These are phyloP conservation scores for Pseudopithomyces maydicus DNA, from an alignment of 2,329 filamentous ascomycete genomes.

Conservation along the genomic window DNA sequence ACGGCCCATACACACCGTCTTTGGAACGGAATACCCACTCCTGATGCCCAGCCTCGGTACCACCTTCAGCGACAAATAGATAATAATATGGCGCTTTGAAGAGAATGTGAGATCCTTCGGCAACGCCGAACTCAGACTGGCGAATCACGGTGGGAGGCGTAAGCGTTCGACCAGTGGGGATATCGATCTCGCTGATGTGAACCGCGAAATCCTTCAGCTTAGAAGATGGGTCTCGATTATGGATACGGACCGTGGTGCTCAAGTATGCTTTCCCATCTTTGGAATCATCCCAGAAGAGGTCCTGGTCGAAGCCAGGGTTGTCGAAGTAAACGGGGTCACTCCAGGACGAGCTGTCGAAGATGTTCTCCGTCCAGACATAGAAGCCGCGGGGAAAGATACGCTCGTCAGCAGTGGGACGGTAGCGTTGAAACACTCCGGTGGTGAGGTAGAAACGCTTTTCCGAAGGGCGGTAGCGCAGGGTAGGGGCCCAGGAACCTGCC, in stretches of 20 bases:
- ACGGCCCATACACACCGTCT: conserved; percentile 43
- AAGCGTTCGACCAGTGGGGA: conserved; percentile 32
- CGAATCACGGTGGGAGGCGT: conserved; percentile 29
- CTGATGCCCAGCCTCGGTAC: conserved; percentile 42
- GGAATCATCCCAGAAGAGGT: conserved; percentile 56
- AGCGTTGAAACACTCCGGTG: conserved; percentile 30
- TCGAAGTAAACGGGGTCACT: conserved; percentile 31
- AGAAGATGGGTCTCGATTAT: conserved; percentile 20
- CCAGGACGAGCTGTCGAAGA: conserved; percentile 22
- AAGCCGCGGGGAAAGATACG: conserved; percentile 55
- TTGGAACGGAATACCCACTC: conserved; percentile 61
- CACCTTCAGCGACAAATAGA: conserved; percentile 36
- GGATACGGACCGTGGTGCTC: conserved; percentile 20
- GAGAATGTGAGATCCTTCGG: conserved; percentile 45
- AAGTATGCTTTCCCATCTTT: conserved; percentile 58
- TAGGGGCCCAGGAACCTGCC: conserved; percentile 27
- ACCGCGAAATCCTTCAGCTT: conserved; percentile 35
- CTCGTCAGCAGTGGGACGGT: conserved; percentile 31
- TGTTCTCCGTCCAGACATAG: conserved; percentile 40
- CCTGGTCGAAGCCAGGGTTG: conserved; percentile 28
- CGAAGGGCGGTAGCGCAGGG: conserved; percentile 38
- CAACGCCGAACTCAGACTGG: conserved; percentile 28
- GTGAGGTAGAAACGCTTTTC: conserved; percentile 24
- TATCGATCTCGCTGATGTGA: conserved; percentile 34
- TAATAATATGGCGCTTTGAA: conserved; percentile 31